Evolutionary conservation across 805 yeast genomes (phyloP).

Genomic region (Schizosaccharomyces lindneri): DNA sequence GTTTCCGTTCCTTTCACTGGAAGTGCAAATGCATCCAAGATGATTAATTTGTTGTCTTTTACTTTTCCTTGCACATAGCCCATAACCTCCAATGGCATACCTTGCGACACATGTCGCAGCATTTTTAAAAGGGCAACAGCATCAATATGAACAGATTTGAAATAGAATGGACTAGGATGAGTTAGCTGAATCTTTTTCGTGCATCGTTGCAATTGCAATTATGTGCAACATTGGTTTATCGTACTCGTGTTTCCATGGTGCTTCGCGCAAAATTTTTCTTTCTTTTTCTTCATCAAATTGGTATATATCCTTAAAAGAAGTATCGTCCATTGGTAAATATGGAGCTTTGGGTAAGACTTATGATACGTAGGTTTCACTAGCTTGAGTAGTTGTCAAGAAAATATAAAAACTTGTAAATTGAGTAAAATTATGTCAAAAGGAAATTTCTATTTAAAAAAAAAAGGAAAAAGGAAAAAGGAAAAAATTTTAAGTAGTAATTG

Average conservation of each 20-base stretch:
- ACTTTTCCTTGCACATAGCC: constrained; percentile 77
- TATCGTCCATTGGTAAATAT: background rate
- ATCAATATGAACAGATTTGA: constrained; percentile 37
- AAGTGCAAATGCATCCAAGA: constrained; percentile 59
- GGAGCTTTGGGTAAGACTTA: too few relatives aligned
- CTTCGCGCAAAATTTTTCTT: background rate
- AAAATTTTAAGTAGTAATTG: too few relatives aligned
- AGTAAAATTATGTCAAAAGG: too few relatives aligned
- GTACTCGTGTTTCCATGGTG: background rate
- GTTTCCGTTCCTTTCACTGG: constrained; percentile 87
- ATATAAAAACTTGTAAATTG: too few relatives aligned
- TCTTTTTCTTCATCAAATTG: background rate
- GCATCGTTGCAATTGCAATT: background rate
- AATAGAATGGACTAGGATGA: constrained; percentile 33
- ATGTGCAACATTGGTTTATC: background rate
- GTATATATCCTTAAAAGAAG: background rate
- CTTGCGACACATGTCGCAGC: constrained; percentile 45
- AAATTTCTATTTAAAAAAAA: too few relatives aligned
- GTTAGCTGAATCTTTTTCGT: background rate
- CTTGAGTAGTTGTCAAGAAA: too few relatives aligned
- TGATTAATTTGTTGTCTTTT: constrained; percentile 28
- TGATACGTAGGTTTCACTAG: too few relatives aligned
- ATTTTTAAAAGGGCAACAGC: constrained; percentile 50
- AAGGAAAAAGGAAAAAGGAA: too few relatives aligned
- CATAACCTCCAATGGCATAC: constrained; percentile 81